Base-by-base conservation (phyloP, 441 rosid species). In the Erodium moschatum region DNA sequence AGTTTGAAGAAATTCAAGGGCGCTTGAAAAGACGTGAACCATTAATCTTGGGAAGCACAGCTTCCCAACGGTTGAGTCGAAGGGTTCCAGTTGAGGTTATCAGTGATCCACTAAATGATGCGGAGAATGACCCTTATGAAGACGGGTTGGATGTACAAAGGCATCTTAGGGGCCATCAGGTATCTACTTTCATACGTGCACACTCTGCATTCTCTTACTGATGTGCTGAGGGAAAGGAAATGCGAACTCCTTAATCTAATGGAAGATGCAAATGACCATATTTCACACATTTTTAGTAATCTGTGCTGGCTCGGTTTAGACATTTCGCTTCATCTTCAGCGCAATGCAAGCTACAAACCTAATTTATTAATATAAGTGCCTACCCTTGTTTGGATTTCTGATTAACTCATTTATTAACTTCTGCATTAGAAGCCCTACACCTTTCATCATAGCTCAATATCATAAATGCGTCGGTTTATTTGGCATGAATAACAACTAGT, bases 1-100 rank as follows among this genome's bases (percentile, higher is more conserved):
- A 95, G 74, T 95, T 95, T 75, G 97, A 89, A 80, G 97, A 95
- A 81, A 89, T 95, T 77, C 89, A 95, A 78, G 89, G 89, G 69
- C 89, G 86, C 62, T 84, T 89, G 76, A 83, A 82, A 71, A 85
- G 84, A 80, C 90, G 90, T 71, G 96, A 90, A 68, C 99, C 99
- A 18, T 76, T 92, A 73, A 92, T 95, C 75, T 77, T 81, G 71
- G 97, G 89, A 44, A 85, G 87, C 76, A 77, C 93, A 6, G 90
- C 92, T 75, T 85, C 95, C 16, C 97, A 90, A 72, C 86, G 88
- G 68, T 87, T 92, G 80, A 86, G 87, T 78, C 85, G 81, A 73
- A 87, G 81, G 58, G 83, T 83, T 76, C 96, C 96, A 6, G 89
- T 88, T 46, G 98, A 95, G 85, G 92, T 87, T 76, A 83, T 92